Conservation (phyloP, 257 asterid species). For the Scutellaria barbata region DNA sequence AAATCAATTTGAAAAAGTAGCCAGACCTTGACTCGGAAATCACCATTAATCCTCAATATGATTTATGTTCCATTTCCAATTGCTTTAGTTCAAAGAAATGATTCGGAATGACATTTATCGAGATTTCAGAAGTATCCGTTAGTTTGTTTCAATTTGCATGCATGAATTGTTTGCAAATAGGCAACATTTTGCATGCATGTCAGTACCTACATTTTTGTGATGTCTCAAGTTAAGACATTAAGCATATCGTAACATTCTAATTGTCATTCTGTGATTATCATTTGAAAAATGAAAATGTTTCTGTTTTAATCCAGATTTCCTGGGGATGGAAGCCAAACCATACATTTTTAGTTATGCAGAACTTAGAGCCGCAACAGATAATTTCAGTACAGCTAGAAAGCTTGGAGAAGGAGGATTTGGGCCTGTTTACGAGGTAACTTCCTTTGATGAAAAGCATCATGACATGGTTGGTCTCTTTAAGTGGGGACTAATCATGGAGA, state of each 20-base stretch:
- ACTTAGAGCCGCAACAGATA: slow-evolving; percentile 69
- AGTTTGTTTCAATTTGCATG: neutral
- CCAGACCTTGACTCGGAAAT: no score
- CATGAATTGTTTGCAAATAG: neutral
- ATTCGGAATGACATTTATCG: neutral
- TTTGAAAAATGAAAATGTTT: neutral
- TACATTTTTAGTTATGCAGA: slow-evolving; percentile 70
- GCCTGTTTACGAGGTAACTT: slow-evolving; percentile 75
- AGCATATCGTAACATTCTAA: neutral
- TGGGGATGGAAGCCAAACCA: slow-evolving; percentile 73
- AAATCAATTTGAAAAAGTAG: neutral
- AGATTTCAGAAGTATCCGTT: neutral
- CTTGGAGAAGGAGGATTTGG: slow-evolving; percentile 97
- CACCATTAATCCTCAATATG: neutral
- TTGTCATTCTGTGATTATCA: neutral
- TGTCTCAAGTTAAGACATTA: neutral
- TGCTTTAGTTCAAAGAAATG: neutral
- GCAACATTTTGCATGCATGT: neutral
- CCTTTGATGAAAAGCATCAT: neutral
- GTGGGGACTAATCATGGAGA: neutral
- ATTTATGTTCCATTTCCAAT: neutral
- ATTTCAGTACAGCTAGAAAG: slow-evolving; percentile 62
- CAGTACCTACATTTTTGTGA: neutral
- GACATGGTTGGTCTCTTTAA: slow-evolving; percentile 4
- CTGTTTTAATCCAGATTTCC: slow-evolving; percentile 55